Base-by-base conservation (phyloP, 768 basidiomycete genomes). In the Hygrophorus russula region DNA sequence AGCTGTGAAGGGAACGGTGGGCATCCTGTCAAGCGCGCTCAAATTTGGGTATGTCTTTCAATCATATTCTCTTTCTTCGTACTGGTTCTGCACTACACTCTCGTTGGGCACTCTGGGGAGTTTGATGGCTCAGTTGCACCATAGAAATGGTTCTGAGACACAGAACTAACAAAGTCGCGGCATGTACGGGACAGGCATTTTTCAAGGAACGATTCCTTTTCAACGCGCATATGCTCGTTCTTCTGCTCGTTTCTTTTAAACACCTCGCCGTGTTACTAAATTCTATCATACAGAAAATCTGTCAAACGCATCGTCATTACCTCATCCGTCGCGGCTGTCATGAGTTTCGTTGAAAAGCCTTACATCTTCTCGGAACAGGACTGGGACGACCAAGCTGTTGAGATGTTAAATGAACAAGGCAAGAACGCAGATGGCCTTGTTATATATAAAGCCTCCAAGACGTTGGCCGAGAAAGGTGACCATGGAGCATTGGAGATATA, bases 221-320 rank as follows among this genome's bases (percentile, higher is more conserved):
- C 24, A 24, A 3, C 24, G 24, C 24, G 24, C 24, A 24, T 24
- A 24, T 24, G 24, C 24, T 7, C 24, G 24, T 3, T 24, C 24
- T 3, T 24, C 24, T 3, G 7, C 24, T 24, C 24, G 24, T 24
- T 24, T 3, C 24, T 24, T 24, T 24, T 24, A n/a, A n/a, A n/a
- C n/a, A n/a, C n/a, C 24, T 24, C 7, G 3, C 24, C 4, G 46
- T 35, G 11, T 20, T 19, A 17, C 12, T 20, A 13, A 35, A 17
- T 15, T 13, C 6, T 39, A 28, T 2, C 9, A 6, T 35, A 28
- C 51, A 65, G 73, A 40, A 49, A 67, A 12, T 51, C 56, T 7
- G 65, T 89, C 50, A 77, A 82, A 55, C 74, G 86, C 2, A 63
- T 91, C 34, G 74, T 87, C 6, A 58, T 84, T 46, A 84, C 81